These are phyloP conservation scores for Rhododendron molle DNA, from an alignment of 148 eudicot genomes.

Conservation along the genomic window DNA sequence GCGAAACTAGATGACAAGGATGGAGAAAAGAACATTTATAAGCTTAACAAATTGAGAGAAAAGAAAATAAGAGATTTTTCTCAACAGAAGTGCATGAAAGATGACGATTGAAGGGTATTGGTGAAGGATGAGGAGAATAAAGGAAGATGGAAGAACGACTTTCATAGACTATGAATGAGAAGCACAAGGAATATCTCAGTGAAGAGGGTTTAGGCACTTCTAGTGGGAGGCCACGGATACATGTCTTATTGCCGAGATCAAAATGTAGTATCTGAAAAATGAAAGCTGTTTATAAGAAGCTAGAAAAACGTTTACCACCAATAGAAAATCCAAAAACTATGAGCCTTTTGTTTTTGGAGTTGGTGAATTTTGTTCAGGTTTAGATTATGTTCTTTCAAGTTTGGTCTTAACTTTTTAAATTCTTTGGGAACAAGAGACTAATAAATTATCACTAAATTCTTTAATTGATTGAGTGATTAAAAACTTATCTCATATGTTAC, in stretches of 20 bases:
- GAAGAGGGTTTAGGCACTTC: neutral
- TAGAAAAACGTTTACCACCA: too few species aligned
- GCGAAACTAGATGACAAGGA: neutral
- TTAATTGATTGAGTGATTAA: too few species aligned
- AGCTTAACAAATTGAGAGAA: neutral
- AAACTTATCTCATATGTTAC: too few species aligned
- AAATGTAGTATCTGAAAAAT: neutral
- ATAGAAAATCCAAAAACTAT: too few species aligned
- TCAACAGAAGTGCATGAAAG: neutral
- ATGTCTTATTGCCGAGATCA: neutral
- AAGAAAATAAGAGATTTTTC: neutral
- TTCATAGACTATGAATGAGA: neutral
- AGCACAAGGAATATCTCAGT: neutral
- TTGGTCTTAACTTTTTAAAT: too few species aligned
- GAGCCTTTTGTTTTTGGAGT: too few species aligned
- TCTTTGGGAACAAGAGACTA: too few species aligned
- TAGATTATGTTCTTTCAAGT: too few species aligned
- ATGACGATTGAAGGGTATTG: neutral
- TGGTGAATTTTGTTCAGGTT: too few species aligned
- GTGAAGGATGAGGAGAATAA: neutral
- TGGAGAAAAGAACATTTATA: neutral
- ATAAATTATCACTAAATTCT: too few species aligned
- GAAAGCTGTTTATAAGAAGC: too few species aligned
- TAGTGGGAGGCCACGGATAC: neutral
- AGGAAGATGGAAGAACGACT: neutral